Evolutionary conservation across 2,329 filamentous ascomycete genomes (phyloP), one percentile per base, ranked within the genome.

Genomic region (Cercospora beticola): DNA sequence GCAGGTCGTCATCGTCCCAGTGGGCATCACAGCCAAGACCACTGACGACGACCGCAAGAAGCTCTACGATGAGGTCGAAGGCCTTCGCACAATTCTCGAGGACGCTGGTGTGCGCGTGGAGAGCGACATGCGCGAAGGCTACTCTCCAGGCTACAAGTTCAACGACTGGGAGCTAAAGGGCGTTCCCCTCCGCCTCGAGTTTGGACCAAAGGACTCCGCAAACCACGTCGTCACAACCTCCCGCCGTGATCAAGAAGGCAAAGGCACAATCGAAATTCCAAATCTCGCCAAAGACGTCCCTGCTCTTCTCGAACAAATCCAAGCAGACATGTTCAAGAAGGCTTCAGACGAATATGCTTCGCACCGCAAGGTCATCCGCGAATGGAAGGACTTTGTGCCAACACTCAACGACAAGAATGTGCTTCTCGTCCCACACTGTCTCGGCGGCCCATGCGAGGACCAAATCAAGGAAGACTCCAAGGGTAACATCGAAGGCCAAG

Each of bases 111-210:
- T 99, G 46, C 92, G 95, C 68, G 87, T 88, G 68, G 91, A 96
- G 73, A 88, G 90, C 62, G 95, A 99, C 79, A 87, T 89, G 79
- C 90, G 96, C 68, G 94, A 98, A 62, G 92, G 91, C 73, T 97
- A 98, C 81, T 89, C 93, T 69, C 94, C 95, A 46, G 93, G 93
- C 72, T 98, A 92, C 90, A 99, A 99, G 82, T 99, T 99, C 86
- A 97, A 96, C 82, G 94, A 99, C 82, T 97, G 93, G 93, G 96
- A 99, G 81, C 86, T 98, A 75, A 96, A 94, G 83, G 95, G 96
- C 79, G 91, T 98, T 52, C 95, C 96, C 58, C 87, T 99, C 43
- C 91, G 95, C 68, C 86, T 99, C 68, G 95, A 99, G 81, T 97
- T 97, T 78, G 96, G 96, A 5, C 94, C 95, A 76, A 97, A 97